These are phyloP conservation scores for Chaetomidium leptoderma DNA, from an alignment of 495 filamentous ascomycete species.

Conservation along the genomic window DNA sequence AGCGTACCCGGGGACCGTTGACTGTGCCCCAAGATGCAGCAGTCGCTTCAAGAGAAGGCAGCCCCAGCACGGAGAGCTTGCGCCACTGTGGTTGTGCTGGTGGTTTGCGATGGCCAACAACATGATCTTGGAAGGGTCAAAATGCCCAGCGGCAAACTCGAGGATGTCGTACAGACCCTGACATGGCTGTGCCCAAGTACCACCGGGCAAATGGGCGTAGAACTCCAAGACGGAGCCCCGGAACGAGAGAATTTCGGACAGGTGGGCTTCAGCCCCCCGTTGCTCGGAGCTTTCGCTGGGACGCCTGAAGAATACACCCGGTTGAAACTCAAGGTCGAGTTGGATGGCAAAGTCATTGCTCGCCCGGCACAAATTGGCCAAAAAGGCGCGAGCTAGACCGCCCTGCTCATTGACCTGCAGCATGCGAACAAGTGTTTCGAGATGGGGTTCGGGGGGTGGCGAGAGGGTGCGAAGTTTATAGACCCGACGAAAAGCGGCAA, in stretches of 20 bases:
- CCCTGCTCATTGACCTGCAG: background rate
- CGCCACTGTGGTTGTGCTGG: background rate
- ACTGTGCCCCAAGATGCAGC: background rate
- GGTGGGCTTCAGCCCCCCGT: too few species aligned
- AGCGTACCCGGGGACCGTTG: background rate
- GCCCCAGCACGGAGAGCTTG: background rate
- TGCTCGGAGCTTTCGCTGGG: background rate
- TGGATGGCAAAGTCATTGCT: background rate
- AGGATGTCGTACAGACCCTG: background rate
- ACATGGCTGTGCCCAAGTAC: background rate
- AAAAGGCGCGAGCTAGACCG: background rate
- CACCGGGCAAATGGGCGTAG: background rate
- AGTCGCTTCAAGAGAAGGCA: background rate
- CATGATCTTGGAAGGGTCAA: constrained; percentile 5
- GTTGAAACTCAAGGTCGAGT: background rate
- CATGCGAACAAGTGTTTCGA: background rate
- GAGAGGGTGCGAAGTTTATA: background rate
- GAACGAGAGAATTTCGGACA: background rate
- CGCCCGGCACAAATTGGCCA: background rate
- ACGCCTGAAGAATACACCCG: background rate
- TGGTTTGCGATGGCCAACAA: background rate
- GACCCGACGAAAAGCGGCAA: background rate
- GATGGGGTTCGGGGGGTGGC: background rate
- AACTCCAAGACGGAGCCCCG: constrained; percentile 1
- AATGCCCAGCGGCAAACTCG: background rate